Evolutionary conservation across 176 grass and related monocot species (phyloP).

Genomic region (Triticum aestivum): IWGSC_CS_RefSeq_v2.1 NC_057794.1:448911161-448911660

Average conservation of each 20-base stretch:
- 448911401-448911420: background rate
- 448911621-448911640: background rate
- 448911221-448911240: background rate
- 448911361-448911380: background rate
- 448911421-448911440: background rate
- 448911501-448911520: background rate
- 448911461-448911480: background rate
- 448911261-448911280: background rate
- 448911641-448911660: background rate
- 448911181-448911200: background rate
- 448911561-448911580: background rate
- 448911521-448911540: background rate
- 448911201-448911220: background rate
- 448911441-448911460: background rate
- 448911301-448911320: background rate
- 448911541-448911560: conserved; percentile 3
- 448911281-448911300: background rate
- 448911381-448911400: background rate
- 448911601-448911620: background rate
- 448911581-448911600: background rate
- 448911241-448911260: background rate
- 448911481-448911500: background rate
- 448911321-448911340: background rate
- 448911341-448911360: background rate
- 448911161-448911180: background rate